Base-by-base conservation (phyloP, 2,329 filamentous ascomycete genomes). In the Sclerotinia nivalis region DNA sequence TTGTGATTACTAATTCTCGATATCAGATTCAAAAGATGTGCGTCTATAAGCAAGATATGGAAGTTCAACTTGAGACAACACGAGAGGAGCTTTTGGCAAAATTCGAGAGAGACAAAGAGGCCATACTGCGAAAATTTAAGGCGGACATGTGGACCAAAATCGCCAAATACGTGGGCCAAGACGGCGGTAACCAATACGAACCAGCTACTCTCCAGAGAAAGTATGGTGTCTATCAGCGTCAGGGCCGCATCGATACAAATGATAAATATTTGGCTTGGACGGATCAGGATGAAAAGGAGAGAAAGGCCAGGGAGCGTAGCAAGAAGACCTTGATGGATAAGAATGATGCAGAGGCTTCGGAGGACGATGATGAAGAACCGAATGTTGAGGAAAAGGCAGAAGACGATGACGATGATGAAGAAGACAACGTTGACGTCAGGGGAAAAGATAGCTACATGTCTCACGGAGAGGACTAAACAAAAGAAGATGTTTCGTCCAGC, bases 1-100 rank as follows among this genome's bases (percentile, higher is more conserved):
- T 7, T 18, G 7, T 49, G 7, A n/a, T 18, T 37, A 49, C 60
- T 64, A 40, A 64, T 18, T 40, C 5, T 34, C 9, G 2, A 8
- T 3, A 37, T 28, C 45, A 64, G 60, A 64, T 64, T 2, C 31
- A 64, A 25, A 64, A 25, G 60, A 64, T 64, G 60, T 64, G 60
- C 12, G 31, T 49, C 20, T 62, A 34, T 20, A 62, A 62, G 45
- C 59, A n/a, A 37, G 25, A 37, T 7, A 49, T 49, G 59, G 43
- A 62, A n/a, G 55, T n/a, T 2, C 31, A 58, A 58, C 55, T 37
- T 4, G 55, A 58, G 34, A 40, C 22, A 4, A 40, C 20, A 22
- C 34, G 55, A 37, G 55, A 58, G 22, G 55, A 58, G 34, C 55
- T 58, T 7, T 40, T 58, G 45, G 45, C 25, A 1, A 28, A 62